phyloP scores from a whole-genome alignment of 1,139 yeast genomes.

The Saccharomyces hybrid region DNA sequence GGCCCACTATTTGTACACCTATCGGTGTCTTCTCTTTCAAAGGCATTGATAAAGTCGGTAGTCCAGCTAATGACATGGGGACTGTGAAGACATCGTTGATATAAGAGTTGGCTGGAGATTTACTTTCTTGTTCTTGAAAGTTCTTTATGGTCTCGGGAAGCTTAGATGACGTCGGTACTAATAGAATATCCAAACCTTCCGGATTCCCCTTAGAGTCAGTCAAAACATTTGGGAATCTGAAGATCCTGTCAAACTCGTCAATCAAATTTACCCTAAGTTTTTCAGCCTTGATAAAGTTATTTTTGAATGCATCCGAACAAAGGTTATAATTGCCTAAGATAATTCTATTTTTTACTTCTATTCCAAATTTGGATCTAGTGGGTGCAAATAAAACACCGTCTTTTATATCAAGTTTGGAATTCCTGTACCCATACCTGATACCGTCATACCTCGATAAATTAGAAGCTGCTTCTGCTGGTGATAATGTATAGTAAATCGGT shows the following conservation, averaged over 20 bases:
- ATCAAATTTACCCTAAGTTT: constrained; percentile 53
- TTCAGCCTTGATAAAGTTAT: constrained; percentile 74
- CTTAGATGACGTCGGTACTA: constrained; percentile 68
- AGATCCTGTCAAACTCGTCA: constrained; percentile 58
- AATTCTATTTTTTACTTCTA: constrained; percentile 76
- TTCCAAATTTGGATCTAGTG: constrained; percentile 64
- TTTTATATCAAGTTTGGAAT: constrained; percentile 32
- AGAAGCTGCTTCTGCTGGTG: constrained; percentile 92
- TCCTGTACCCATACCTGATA: constrained; percentile 64
- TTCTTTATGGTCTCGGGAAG: constrained; percentile 48
- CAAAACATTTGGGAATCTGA: constrained; percentile 46
- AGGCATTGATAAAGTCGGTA: constrained; percentile 81
- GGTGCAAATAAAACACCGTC: constrained; percentile 41
- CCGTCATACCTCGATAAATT: constrained; percentile 90
- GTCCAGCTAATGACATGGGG: constrained; percentile 86
- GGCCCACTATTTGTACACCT: constrained; percentile 78
- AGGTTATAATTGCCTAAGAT: constrained; percentile 80
- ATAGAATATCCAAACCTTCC: constrained; percentile 56
- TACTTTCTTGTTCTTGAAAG: constrained; percentile 31
- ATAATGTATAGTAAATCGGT: constrained; percentile 81
- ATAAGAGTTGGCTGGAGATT: constrained; percentile 55
- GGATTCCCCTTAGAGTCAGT: constrained; percentile 16
- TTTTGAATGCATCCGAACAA: constrained; percentile 63
- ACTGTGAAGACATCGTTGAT: constrained; percentile 80
- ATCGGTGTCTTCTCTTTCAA: constrained; percentile 38